phyloP scores from a whole-genome alignment of 2,329 filamentous ascomycete genomes.

The Botryosphaeria dothidea region DNA sequence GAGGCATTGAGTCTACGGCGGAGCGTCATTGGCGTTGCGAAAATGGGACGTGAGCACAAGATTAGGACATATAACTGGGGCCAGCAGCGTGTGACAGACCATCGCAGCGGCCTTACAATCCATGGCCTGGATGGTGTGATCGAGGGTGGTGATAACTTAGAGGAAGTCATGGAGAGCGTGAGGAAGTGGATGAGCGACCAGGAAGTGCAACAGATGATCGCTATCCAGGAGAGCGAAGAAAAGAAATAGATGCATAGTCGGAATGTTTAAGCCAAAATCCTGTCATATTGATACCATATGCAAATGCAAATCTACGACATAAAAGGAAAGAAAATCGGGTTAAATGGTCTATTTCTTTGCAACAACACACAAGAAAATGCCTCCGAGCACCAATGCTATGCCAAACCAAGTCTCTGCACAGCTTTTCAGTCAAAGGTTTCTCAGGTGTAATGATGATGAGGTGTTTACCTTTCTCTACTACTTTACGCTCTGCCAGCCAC shows the following conservation, averaged over 20 bases:
- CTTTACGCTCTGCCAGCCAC: constrained; percentile 91
- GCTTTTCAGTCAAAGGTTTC: constrained; percentile 19
- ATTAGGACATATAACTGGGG: constrained; percentile 86
- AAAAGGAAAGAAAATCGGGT: background rate
- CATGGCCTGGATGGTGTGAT: constrained; percentile 82
- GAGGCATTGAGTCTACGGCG: constrained; percentile 73
- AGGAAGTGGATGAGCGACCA: constrained; percentile 71
- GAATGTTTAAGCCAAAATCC: no score
- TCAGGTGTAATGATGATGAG: background rate
- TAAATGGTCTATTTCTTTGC: constrained; percentile 38
- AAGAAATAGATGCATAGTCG: background rate
- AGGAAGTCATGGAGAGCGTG: constrained; percentile 76
- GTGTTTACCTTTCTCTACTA: constrained; percentile 73
- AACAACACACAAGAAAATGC: constrained; percentile 82
- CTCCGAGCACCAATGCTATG: constrained; percentile 74
- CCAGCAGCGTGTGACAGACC: constrained; percentile 83
- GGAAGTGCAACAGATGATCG: constrained; percentile 71
- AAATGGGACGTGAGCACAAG: constrained; percentile 90
- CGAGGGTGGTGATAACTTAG: constrained; percentile 70
- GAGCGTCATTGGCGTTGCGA: constrained; percentile 74
- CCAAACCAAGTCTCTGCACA: constrained; percentile 75
- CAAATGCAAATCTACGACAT: background rate
- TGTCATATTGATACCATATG: constrained; percentile 5
- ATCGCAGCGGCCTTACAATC: constrained; percentile 76
- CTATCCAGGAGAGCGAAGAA: constrained; percentile 31